Percentiles rank a stretch among this genome's conserved stretches.
phyloP scores from a whole-genome alignment of 164 flowering plant genomes.

The Chimonanthus praecox region DNA sequence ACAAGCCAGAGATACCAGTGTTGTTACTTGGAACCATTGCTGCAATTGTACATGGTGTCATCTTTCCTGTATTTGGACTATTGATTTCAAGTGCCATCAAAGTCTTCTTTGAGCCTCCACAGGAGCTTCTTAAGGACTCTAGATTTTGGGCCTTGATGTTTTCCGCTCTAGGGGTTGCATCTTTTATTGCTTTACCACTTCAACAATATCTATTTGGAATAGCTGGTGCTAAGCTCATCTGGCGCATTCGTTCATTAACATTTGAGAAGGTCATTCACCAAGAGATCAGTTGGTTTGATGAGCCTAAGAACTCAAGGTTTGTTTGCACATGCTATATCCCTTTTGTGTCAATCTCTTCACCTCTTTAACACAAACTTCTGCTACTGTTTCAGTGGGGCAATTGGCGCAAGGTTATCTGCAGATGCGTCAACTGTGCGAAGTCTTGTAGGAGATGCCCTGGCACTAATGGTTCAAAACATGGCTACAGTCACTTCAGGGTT shows the following conservation, averaged over 20 bases:
- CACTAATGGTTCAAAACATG: conserved; percentile 28
- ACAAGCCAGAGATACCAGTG: conserved; percentile 53
- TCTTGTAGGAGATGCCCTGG: conserved; percentile 36
- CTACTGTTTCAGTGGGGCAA: conserved; percentile 26
- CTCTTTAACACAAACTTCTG: background rate
- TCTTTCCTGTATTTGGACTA: conserved; percentile 51
- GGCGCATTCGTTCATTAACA: conserved; percentile 48
- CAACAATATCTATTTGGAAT: conserved; percentile 54
- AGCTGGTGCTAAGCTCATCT: conserved; percentile 58
- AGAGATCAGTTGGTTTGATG: conserved; percentile 72
- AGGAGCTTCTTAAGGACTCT: conserved; percentile 34
- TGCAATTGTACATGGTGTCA: conserved; percentile 39
- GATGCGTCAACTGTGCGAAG: conserved; percentile 15
- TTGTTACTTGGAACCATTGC: conserved; percentile 44
- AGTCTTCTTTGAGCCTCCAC: conserved; percentile 43
- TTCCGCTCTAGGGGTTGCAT: conserved; percentile 25
- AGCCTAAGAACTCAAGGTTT: conserved; percentile 62
- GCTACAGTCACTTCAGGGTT: conserved; percentile 32
- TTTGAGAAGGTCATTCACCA: conserved; percentile 58
- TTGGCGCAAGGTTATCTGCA: conserved; percentile 37
- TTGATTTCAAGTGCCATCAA: conserved; percentile 41
- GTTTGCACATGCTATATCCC: background rate
- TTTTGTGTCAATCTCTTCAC: background rate
- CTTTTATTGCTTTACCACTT: conserved; percentile 25
- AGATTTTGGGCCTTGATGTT: conserved; percentile 42